phyloP scores from a whole-genome alignment of 2,329 filamentous ascomycete species.

The Diaporthe capsici region DNA sequence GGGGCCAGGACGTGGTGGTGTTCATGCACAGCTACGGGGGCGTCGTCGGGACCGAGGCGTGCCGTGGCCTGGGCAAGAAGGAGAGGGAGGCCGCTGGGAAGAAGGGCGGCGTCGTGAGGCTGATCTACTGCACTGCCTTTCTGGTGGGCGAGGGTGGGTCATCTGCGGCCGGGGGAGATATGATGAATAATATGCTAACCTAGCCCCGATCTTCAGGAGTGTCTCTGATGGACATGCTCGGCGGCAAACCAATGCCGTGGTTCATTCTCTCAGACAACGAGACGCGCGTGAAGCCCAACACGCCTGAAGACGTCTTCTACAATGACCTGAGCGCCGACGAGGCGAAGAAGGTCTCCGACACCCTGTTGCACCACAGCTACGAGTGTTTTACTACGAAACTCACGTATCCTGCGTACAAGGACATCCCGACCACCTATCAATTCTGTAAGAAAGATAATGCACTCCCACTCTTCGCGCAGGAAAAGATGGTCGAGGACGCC shows the following conservation, averaged over 20 bases:
- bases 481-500: conserved; percentile 16
- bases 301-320: conserved; percentile 11
- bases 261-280: background rate
- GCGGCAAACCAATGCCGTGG: background rate
- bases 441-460: conserved; percentile 32
- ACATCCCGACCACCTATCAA: conserved; percentile 22
- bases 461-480: conserved; percentile 1
- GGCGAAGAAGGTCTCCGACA: background rate
- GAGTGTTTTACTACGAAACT: background rate
- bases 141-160: conserved; percentile 25
- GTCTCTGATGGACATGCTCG: background rate
- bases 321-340: conserved; percentile 30
- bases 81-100: conserved; percentile 17
- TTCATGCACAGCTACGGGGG: conserved; percentile 38
- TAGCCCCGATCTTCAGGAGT: background rate
- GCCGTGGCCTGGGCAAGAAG: conserved; percentile 28
- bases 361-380: conserved; percentile 23
- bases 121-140: conserved; percentile 34
- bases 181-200: background rate
- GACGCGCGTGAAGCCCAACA: background rate
- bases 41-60: conserved; percentile 26
- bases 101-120: conserved; percentile 14
- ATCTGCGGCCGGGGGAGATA: background rate
- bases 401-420: conserved; percentile 25
- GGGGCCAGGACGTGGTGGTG: conserved; percentile 26